Conservation (phyloP, 202 grass and related monocot species). For the Zoysia matrella region DNA sequence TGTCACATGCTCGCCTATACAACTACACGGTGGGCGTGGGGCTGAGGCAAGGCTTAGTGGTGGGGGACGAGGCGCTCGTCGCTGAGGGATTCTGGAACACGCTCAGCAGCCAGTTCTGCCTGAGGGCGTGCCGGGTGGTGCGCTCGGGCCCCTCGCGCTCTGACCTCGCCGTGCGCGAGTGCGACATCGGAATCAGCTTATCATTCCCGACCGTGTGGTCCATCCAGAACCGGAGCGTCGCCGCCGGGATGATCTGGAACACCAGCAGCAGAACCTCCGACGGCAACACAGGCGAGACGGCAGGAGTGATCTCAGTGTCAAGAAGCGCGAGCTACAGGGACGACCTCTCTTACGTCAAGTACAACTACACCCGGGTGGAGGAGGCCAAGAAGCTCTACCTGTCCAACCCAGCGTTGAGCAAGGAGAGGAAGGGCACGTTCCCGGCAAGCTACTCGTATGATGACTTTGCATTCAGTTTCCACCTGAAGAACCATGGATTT, state of each 20-base stretch:
- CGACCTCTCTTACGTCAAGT: slow-evolving; percentile 39
- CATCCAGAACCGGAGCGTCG: slow-evolving; percentile 44
- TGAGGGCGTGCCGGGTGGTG: slow-evolving; percentile 50
- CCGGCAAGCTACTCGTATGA: slow-evolving; percentile 33
- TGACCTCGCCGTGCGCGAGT: slow-evolving; percentile 21
- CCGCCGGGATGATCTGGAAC: slow-evolving; percentile 57
- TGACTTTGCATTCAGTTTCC: slow-evolving; percentile 49
- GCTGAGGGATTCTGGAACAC: slow-evolving; percentile 67
- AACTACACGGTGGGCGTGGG: slow-evolving; percentile 23
- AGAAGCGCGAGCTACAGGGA: slow-evolving; percentile 11
- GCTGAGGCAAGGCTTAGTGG: not conserved
- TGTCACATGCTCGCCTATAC: not conserved
- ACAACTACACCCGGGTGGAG: slow-evolving; percentile 43
- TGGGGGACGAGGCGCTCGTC: slow-evolving; percentile 46
- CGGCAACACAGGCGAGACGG: not conserved
- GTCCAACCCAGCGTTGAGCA: not conserved
- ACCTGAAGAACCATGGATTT: not conserved
- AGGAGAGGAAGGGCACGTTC: slow-evolving; percentile 27
- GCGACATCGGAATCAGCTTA: slow-evolving; percentile 50
- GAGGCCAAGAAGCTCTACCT: slow-evolving; percentile 48
- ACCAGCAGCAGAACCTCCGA: not conserved
- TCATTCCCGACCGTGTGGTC: slow-evolving; percentile 63
- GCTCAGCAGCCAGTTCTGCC: slow-evolving; percentile 34
- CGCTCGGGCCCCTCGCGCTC: not conserved
- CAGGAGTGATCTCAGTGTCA: slow-evolving; percentile 15